Base-by-base conservation (phyloP, 1,284 basidiomycete species). In the Ceratobasidium sp. region DNA sequence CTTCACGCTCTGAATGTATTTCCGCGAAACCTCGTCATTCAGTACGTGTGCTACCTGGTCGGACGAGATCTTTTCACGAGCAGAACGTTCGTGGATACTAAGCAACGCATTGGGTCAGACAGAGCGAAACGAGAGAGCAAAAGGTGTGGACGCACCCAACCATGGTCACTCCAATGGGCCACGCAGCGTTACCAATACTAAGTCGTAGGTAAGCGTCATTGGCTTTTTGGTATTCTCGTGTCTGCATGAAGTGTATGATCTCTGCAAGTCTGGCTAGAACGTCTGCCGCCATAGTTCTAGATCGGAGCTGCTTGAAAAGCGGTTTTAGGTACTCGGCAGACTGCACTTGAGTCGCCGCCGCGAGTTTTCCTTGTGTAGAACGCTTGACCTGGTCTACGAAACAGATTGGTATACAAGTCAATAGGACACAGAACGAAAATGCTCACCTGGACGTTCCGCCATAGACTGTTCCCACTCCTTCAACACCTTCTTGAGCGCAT, bases 91-190 rank as follows among this genome's bases (percentile, higher is more conserved):
- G 83, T 99, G 98, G 76, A 99, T 98, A 84, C 97, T 95, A 41
- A 43, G 46, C 35, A 55, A 26, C 6, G n/a, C 13, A 11, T 38
- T 38, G 35, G 11, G 32, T 35, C 32, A 7, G 30, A 46, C 18
- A 5, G 13, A 6, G 43, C 26, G 43, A 16, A 66, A 70, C 4
- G 49, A 47, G 30, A 66, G 38, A 63, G 6, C 35, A 5, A 38
- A 64, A 18, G 54, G 58, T 63, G 44, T 30, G 30, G 57, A 85
- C 90, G 44, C 80, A 94, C 94, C 94, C 95, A 83, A 98, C 97
- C 92, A 97, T 97, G 73, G 98, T 99, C 5, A 99, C 98, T 70
- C 98, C 98, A 79, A 99, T 98, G 0, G 98, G 98, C 98, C 98
- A 99, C 0, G 98, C 96, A 0, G 98, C 97, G 79, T 98, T 99